These are phyloP conservation scores for Neonectria coccinea DNA, from an alignment of 2,329 filamentous ascomycete species.

Conservation along the genomic window DNA sequence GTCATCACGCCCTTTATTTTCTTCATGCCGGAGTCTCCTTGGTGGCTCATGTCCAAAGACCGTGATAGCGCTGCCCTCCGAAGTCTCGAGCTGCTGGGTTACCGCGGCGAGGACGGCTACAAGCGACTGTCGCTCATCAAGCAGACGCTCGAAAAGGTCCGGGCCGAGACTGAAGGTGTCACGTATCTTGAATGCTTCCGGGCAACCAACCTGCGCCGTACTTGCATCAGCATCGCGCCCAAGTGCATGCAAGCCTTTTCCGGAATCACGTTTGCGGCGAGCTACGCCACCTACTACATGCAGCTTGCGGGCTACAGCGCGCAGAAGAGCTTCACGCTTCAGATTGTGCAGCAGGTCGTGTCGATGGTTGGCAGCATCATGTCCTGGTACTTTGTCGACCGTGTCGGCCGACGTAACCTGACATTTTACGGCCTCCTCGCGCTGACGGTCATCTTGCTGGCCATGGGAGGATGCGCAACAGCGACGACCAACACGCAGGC, in stretches of 20 bases:
- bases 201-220: slow-evolving; percentile 52
- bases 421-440: slow-evolving; percentile 51
- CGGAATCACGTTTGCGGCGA: slow-evolving; percentile 51
- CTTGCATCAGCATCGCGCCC: slow-evolving; percentile 53
- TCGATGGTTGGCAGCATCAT: slow-evolving; percentile 55
- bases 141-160: slow-evolving; percentile 50
- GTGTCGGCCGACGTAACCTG: slow-evolving; percentile 51
- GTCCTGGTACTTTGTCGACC: slow-evolving; percentile 54
- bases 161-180: slow-evolving; percentile 51
- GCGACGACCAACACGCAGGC: slow-evolving; percentile 17
- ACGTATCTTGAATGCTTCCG: slow-evolving; percentile 57
- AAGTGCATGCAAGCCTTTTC: slow-evolving; percentile 51
- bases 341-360: slow-evolving; percentile 55
- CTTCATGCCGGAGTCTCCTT: slow-evolving; percentile 58
- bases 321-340: slow-evolving; percentile 51
- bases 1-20: slow-evolving; percentile 47
- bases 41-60: slow-evolving; percentile 53
- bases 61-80: too few species aligned
- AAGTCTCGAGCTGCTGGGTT: too few species aligned
- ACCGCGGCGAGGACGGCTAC: slow-evolving; percentile 40
- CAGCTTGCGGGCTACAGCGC: slow-evolving; percentile 56
- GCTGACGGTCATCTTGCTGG: slow-evolving; percentile 54
- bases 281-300: slow-evolving; percentile 57
- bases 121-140: slow-evolving; percentile 46
- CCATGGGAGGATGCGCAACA: slow-evolving; percentile 23